Evolutionary conservation across 2,329 filamentous ascomycete species (phyloP).

Genomic region (Thelonectria discophora): DNA sequence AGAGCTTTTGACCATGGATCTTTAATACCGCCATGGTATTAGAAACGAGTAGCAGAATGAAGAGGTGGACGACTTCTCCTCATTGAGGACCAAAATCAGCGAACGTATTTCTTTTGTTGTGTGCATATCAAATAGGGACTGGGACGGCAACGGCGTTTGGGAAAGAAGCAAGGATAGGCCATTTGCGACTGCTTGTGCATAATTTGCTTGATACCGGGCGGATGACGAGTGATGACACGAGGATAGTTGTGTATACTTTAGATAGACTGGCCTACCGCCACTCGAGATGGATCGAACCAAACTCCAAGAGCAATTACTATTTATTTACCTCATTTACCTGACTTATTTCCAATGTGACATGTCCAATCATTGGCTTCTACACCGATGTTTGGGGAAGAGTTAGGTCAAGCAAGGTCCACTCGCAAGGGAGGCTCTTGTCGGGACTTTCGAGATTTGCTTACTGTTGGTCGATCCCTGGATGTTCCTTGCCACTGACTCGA

Average conservation of each 20-base stretch:
- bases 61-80: constrained; percentile 19
- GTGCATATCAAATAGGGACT: constrained; percentile 34
- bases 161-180: constrained; percentile 33
- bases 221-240: constrained; percentile 42
- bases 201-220: constrained; percentile 35
- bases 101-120: constrained; percentile 37
- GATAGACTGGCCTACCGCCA: constrained; percentile 42
- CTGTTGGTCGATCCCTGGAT: background rate
- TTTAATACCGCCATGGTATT: constrained; percentile 35
- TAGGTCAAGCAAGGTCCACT: too few species aligned
- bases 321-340: background rate
- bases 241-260: constrained; percentile 42
- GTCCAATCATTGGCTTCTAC: too few species aligned
- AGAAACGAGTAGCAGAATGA: background rate
- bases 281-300: constrained; percentile 37
- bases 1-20: constrained; percentile 49
- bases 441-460: background rate
- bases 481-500: background rate
- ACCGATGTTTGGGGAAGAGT: too few species aligned
- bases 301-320: constrained; percentile 18
- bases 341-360: too few species aligned
- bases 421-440: too few species aligned
- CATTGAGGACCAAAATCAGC: constrained; percentile 35
- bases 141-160: constrained; percentile 37
- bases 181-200: constrained; percentile 34